Evolutionary conservation across 331 rosid species (phyloP), one percentile per base, ranked within the genome.

Genomic region (Ulmus americana): DNA sequence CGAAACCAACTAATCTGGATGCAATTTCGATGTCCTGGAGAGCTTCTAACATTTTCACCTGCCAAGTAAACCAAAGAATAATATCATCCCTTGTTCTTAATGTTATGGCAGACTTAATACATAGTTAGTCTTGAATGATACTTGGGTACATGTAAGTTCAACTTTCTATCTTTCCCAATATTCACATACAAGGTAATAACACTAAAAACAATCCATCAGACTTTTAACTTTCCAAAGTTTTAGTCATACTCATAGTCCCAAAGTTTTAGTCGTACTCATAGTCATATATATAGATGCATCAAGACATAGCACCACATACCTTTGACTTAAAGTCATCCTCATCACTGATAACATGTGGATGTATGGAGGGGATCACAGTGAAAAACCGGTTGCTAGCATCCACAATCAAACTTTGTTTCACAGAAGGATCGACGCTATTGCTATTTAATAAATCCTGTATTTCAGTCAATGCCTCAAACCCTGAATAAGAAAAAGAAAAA

Each of bases 1-100:
- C 91, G 73, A 92, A 89, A 50, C 98, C 97, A 61, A 92, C 97
- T 77, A 92, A 82, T 77, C 91, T 82, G 63, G 98, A 92, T 70
- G 98, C 98, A 69, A 92, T 89, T 77, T 92, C 98, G 69, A 92
- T 92, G 73, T 92, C 95, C 80, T 89, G 95, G 71, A 92, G 98
- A 69, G 98, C 95, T 76, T 92, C 98, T 70, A 92, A 82, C 97
- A 92, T 92, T 91, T 91, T 91, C 83, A 91, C 91, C 97, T 91
- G 63, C 41, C 64, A 65, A 43, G 43, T 54, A 57, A 73, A 51
- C 11, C 20, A 45, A 9, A 45, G 71, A 41, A 57, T 59, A 6
- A 22, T n/a, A 61, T 68, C 11, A 55, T 15, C 45, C 45, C 16
- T 11, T 50, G 39, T 12, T 22, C 12, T 1, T 55, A 16, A 39